Evolutionary conservation across 345 rosid species (phyloP), one percentile per base, ranked within the genome.

Genomic region (Nasturtium officinale): DNA sequence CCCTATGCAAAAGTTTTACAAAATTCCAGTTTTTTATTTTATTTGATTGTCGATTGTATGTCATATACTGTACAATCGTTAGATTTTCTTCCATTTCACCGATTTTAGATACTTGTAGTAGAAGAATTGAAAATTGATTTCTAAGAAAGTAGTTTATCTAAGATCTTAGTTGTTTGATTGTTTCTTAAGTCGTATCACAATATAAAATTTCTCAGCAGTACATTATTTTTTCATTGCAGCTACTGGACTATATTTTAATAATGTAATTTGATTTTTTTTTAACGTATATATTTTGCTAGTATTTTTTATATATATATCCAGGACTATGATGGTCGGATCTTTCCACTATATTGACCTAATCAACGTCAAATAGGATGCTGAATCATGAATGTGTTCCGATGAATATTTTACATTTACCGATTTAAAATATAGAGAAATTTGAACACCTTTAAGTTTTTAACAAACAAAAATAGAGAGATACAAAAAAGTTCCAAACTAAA

Each of bases 301-400:
- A 7, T 8, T 47, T 18, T 48, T 5, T 20, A 4, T 50, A n/a
- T 33, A 17, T n/a, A n/a, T n/a, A 25, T 3, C 1, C 38, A 33
- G 38, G 38, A 8, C 16, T 5, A 32, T 7, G 4, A 56, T 56
- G 42, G 25, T 56, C 25, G 42, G 28, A 58, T 18, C 28, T 35
- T 58, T 58, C 45, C 45, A 33, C 2, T n/a, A 5, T n/a, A 33
- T 58, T 18, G 63, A 68, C 38, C 37, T 43, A 43, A 13, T 7
- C 48, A 46, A 64, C 18, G 17, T 43, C 17, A 64, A 63, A 64
- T n/a, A n/a, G n/a, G n/a, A n/a, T n/a, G n/a, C n/a, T n/a, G n/a
- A n/a, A n/a, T n/a, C n/a, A n/a, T n/a, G n/a, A n/a, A n/a, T n/a
- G n/a, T n/a, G n/a, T n/a, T n/a, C n/a, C n/a, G n/a, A 16, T 16